Percentiles rank a stretch among this genome's conserved stretches.
Conservation (phyloP, 139 green algal genomes). For the Edaphochlamys debaryana region DNA sequence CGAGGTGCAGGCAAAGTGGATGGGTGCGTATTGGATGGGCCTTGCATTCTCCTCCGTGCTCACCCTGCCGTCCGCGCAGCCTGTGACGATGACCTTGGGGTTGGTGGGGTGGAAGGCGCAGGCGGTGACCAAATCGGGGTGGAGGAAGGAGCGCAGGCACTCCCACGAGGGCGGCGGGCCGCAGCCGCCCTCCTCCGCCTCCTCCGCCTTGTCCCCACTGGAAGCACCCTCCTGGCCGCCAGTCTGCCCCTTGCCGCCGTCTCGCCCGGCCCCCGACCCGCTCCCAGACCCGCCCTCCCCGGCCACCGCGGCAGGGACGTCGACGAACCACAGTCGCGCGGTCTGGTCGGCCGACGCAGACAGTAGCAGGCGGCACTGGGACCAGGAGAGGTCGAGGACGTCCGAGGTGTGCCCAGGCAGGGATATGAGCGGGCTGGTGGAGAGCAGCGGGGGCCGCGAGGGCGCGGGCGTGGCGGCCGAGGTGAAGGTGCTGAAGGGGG, state of each 20-base stretch:
- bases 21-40: no score
- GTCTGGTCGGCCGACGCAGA: conserved; percentile 88
- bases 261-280: neutral
- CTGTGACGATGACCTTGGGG: conserved; percentile 79
- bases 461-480: neutral
- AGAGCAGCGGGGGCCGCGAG: conserved; percentile 21
- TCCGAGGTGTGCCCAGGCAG: conserved; percentile 72
- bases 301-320: conserved; percentile 43
- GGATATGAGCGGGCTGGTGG: conserved; percentile 34
- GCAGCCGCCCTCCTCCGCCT: no score
- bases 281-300: neutral
- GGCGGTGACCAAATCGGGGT: conserved; percentile 85
- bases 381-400: conserved; percentile 92
- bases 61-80: conserved; percentile 45
- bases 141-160: conserved; percentile 80
- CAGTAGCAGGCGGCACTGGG: conserved; percentile 81
- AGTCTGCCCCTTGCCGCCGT: no score
- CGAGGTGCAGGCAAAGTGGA: no score
- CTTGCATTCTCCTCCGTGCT: no score
- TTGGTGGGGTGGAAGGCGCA: conserved; percentile 88
- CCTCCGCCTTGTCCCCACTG: no score
- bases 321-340: conserved; percentile 91
- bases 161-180: conserved; percentile 43
- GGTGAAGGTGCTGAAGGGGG: neutral
- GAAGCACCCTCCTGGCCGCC: no score